Conservation (phyloP, 495 filamentous ascomycete genomes). For the Aspergillus bridgeri region DNA sequence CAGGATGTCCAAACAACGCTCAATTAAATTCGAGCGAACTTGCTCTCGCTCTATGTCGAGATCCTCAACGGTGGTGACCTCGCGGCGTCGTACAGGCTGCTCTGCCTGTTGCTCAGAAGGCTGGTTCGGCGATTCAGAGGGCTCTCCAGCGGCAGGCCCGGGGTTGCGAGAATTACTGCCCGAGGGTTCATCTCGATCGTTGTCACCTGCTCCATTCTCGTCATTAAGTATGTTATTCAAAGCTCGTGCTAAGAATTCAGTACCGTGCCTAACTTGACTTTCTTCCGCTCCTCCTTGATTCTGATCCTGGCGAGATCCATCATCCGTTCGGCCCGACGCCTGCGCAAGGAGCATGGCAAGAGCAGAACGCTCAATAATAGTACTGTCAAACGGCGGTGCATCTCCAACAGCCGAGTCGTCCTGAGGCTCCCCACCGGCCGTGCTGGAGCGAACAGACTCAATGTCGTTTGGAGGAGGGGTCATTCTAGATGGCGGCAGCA, state of each 20-base stretch:
- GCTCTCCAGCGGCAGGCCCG: conserved; percentile 9
- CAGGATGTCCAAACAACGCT: conserved; percentile 85
- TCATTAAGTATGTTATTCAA: conserved; percentile 36
- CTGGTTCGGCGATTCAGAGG: conserved; percentile 21
- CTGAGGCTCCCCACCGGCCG: conserved; percentile 25
- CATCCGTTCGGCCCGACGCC: conserved; percentile 27
- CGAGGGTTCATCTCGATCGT: conserved; percentile 26
- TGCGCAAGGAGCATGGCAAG: conserved; percentile 41
- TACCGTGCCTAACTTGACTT: conserved; percentile 28
- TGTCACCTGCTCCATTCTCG: conserved; percentile 24
- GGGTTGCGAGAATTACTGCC: conserved; percentile 15
- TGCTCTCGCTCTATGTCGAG: conserved; percentile 72
- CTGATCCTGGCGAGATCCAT: conserved; percentile 20
- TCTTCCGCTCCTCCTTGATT: conserved; percentile 22
- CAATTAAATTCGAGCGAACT: conserved; percentile 74
- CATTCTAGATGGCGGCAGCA: conserved; percentile 46
- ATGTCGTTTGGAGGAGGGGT: conserved; percentile 59
- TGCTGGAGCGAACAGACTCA: conserved; percentile 40
- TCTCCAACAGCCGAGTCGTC: conserved; percentile 34
- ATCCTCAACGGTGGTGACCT: conserved; percentile 68
- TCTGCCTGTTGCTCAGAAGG: conserved; percentile 11
- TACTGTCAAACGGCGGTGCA: conserved; percentile 26
- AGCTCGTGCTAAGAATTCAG: conserved; percentile 33
- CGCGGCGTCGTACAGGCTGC: conserved; percentile 27
- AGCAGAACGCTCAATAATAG: conserved; percentile 29